Conservation (phyloP, 805 yeast species). For the Maudiozyma bulderi region DNA sequence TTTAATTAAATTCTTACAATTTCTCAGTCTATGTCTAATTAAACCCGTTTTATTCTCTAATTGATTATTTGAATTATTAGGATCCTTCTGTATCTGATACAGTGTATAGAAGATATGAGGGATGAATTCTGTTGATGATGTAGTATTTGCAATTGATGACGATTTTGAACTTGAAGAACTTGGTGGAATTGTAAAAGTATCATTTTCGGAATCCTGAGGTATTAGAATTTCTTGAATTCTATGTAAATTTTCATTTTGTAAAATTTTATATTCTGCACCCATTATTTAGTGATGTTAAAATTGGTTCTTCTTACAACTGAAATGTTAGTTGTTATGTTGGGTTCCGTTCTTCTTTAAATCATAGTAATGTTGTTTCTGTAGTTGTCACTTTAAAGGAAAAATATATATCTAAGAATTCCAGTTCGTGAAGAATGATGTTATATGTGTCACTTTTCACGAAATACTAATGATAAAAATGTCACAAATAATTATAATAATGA, state of each 20-base stretch:
- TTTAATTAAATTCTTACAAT: conserved; percentile 20
- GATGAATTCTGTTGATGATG: conserved; percentile 20
- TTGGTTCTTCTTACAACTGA: not conserved
- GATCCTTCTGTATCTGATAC: conserved; percentile 26
- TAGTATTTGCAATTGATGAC: not conserved
- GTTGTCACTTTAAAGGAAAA: no score
- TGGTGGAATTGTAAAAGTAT: not conserved
- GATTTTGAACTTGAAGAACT: conserved; percentile 2
- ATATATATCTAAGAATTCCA: no score
- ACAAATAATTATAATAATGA: no score
- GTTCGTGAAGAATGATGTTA: no score
- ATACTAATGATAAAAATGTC: no score
- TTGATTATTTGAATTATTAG: conserved; percentile 24
- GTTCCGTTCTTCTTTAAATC: no score
- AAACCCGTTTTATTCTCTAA: conserved; percentile 25
- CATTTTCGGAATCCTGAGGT: conserved; percentile 3
- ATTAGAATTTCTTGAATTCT: conserved; percentile 3
- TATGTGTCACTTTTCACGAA: no score
- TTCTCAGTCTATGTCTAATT: conserved; percentile 25
- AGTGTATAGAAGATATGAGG: conserved; percentile 27
- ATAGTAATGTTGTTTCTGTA: no score
- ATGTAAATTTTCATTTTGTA: conserved; percentile 5
- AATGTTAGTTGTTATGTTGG: no score
- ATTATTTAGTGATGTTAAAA: not conserved
- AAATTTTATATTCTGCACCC: not conserved